phyloP scores from a whole-genome alignment of 2,329 filamentous ascomycete species.

The Acephala macrosclerotiorum region DNA sequence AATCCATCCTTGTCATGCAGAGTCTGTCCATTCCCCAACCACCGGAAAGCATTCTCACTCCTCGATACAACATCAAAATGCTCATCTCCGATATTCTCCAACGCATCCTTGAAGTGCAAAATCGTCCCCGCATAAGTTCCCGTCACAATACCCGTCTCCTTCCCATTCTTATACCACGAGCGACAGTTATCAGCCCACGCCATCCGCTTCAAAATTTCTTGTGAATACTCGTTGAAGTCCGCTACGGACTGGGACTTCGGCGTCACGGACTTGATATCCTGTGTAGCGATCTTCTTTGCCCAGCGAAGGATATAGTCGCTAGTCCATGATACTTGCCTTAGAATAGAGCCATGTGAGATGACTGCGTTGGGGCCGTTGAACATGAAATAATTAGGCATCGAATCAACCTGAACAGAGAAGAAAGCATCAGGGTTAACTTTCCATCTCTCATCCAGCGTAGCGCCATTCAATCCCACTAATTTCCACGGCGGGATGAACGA shows the following conservation, averaged over 20 bases:
- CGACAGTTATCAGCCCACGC: constrained; percentile 34
- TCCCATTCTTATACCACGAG: constrained; percentile 36
- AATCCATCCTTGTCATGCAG: constrained; percentile 1
- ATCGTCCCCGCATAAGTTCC: constrained; percentile 5
- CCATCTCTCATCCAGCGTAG: constrained; percentile 30
- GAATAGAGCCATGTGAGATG: constrained; percentile 36
- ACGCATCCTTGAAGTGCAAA: constrained; percentile 12
- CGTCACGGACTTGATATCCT: constrained; percentile 17
- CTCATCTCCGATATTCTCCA: constrained; percentile 15
- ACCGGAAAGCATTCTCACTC: constrained; percentile 13
- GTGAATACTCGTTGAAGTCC: constrained; percentile 40
- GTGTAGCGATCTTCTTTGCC: constrained; percentile 41
- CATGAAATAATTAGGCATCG: constrained; percentile 34
- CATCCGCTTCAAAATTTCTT: constrained; percentile 34
- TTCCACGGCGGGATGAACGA: constrained; percentile 34
- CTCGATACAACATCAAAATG: constrained; percentile 16
- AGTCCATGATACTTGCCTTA: constrained; percentile 42
- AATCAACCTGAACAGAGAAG: constrained; percentile 25
- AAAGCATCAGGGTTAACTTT: constrained; percentile 41
- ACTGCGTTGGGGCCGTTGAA: constrained; percentile 31
- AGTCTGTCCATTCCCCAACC: constrained; percentile 19
- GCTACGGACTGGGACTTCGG: constrained; percentile 46
- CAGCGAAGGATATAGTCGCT: constrained; percentile 45
- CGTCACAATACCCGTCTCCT: constrained; percentile 13
- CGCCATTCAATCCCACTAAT: constrained; percentile 28